Evolutionary conservation across 2,329 filamentous ascomycete genomes (phyloP), one percentile per base, ranked within the genome.

Genomic region (Verticillium isaacii): DNA sequence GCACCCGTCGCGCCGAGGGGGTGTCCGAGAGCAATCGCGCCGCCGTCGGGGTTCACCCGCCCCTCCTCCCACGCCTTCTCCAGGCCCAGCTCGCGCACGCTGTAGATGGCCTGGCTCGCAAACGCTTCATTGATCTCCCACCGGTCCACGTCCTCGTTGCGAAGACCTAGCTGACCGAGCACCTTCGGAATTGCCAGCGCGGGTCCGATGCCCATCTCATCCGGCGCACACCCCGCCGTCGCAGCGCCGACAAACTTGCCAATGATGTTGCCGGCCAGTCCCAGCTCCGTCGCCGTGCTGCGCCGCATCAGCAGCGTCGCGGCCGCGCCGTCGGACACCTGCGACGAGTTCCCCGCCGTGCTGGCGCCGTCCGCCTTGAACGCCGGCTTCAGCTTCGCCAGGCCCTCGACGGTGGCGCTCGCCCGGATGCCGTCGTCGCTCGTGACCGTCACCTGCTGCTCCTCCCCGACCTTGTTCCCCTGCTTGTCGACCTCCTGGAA

Each of bases 101-200:
- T 93, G 77, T 96, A 83, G 5, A 89, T 75, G 1, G 85, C 80
- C 75, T 89, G 86, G 68, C 84, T 87, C 2, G 86, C 86, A 74
- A 89, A 89, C 7, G 87, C 86, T 83, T 97, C 93, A 75, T 97
- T 97, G 75, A 97, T 90, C 80, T 97, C 93, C 93, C 93, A 97
- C 11, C 95, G 80, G 39, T 89, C 84, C 0, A 98, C 85, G 62
- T 97, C 92, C 2, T 81, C 79, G 14, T 80, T 88, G 54, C 77
- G 72, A 15, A 97, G 73, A 0, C 88, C 91, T 1, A 89, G 84
- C 64, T 86, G 85, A 19, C 79, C 74, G n/a, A 97, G 81, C 23
- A 97, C 81, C 72, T 89, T 90, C 7, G 93, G 93, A 59, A 97
- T 94, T 0, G 92, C 93, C 32, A 96, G 72, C 0, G 92, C 92